Evolutionary conservation across 2,329 filamentous ascomycete species (phyloP), one percentile per base, ranked within the genome.

Genomic region (Thelonectria blattea): DNA sequence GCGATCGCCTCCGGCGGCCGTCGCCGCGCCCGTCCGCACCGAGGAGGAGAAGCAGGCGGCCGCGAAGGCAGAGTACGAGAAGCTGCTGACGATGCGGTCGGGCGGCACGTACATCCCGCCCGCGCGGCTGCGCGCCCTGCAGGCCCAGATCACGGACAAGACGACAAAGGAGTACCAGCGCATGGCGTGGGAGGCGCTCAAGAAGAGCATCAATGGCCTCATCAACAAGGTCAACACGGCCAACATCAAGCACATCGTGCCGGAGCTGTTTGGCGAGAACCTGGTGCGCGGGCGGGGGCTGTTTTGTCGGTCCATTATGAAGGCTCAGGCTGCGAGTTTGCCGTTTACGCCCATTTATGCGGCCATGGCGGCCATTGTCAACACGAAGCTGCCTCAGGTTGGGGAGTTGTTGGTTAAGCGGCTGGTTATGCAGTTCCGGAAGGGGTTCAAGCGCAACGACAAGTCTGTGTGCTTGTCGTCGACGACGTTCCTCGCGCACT

Each of bases 201-300:
- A 99, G 81, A 99, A 99, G 82, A 95, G 91, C 50, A 97, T 99
- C 79, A 98, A 99, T 74, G 95, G 95, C 70, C 81, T 99, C 66
- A 97, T 99, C 84, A 99, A 99, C 85, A 99, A 99, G 82, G 91
- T 97, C 82, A 98, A 98, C 78, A 91, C 94, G 57, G 92, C 91
- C 34, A 99, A 99, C 76, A 98, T 99, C 84, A 98, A 99, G 78
- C 86, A 91, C 73, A 97, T 99, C 64, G 93, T 98, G 22, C 94
- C 94, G 2, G 95, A 99, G 79, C 83, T 99, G 47, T 99, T 99
- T 77, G 87, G 88, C 51, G 95, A 99, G 82, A 99, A 99, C 74
- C 79, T 99, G 69, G 84, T 99, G 42, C 89, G 95, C 59, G 95
- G 95, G 7, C 86, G 95, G 61, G 95, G 95, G 18, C 79, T 99